Base-by-base conservation (phyloP, 2,329 filamentous ascomycete genomes). In the Pseudogymnoascus sp. region DNA sequence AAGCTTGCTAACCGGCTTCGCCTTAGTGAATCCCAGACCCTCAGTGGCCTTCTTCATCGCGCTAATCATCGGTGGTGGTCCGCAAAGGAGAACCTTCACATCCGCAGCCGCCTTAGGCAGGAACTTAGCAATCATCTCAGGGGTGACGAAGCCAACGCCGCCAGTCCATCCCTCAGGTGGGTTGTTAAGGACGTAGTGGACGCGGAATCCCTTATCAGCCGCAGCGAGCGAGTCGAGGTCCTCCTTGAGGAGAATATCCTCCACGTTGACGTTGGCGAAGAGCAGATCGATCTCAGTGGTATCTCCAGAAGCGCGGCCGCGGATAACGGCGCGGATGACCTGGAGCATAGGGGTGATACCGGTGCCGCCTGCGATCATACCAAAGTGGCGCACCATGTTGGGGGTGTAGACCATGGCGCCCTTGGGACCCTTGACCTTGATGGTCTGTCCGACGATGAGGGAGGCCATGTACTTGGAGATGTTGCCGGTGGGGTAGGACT, bases 281-380 rank as follows among this genome's bases (percentile, higher is more conserved):
- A 99, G 92, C 67, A 99, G 81, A 74, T 97, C 92, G 62, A 97
- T 86, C 80, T 96, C 82, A 65, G 94, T 99, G 74, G 80, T 87
- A 78, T 96, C 92, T 66, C 88, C 92, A 60, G 86, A 80, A 62
- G 86, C 82, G 69, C 91, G 86, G 72, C 91, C 91, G 69, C 91
- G 86, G 71, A 92, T 84, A 70, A 97, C 92, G 64, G 93, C 94
- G 72, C 92, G 89, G 75, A 96, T 87, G 71, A 99, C 86, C 80
- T 99, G 94, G 67, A 97, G 84, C 94, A 99, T 99, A 65, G 94
- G 94, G 8, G 94, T 97, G 76, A 99, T 97, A 70, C 94, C 94
- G 35, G 94, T 97, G 68, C 94, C 94, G 69, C 94, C 94, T 67
- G 94, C 92, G 74, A 99, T 91, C 94, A 99, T 99, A 74, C 92